phyloP scores from a whole-genome alignment of 257 asterid genomes.

The Hygrophila difformis region DNA sequence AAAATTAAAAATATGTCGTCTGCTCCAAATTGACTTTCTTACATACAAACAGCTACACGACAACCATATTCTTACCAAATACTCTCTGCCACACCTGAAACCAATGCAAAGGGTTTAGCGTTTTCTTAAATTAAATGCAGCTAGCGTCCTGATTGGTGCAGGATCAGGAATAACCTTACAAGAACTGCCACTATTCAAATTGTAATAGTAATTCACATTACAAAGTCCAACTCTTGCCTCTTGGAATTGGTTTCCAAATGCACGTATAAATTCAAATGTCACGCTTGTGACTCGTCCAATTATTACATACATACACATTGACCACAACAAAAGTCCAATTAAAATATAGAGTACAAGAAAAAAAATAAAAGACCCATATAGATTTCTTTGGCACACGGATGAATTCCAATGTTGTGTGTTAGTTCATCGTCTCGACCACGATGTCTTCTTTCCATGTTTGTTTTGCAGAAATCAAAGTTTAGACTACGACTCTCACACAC shows the following conservation, averaged over 20 bases:
- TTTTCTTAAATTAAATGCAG: conserved; percentile 14
- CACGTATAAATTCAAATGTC: no score
- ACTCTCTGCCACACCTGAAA: conserved; percentile 16
- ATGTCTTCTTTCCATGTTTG: conserved; percentile 43
- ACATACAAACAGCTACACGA: conserved; percentile 24
- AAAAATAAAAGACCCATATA: conserved; percentile 1
- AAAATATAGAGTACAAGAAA: conserved; percentile 6
- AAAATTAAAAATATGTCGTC: conserved; percentile 4
- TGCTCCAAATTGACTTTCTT: conserved; percentile 24
- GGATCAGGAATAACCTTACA: no score
- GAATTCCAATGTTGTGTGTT: conserved; percentile 33
- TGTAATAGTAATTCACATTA: no score
- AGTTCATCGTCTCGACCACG: conserved; percentile 88
- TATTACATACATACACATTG: no score
- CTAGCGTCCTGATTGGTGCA: no score
- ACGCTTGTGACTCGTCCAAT: no score
- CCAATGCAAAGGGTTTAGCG: conserved; percentile 35
- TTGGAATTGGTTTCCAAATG: no score
- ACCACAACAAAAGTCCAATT: background rate
- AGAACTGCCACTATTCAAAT: no score
- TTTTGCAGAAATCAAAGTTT: conserved; percentile 33
- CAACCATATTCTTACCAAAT: conserved; percentile 27
- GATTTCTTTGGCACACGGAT: conserved; percentile 16
- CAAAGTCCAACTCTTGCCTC: no score
- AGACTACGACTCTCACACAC: conserved; percentile 36